A percentile compares a stretch with the other conserved stretches of the same genome.
Conservation (phyloP, 768 basidiomycete genomes). For the Strobilomyces confusus region DNA sequence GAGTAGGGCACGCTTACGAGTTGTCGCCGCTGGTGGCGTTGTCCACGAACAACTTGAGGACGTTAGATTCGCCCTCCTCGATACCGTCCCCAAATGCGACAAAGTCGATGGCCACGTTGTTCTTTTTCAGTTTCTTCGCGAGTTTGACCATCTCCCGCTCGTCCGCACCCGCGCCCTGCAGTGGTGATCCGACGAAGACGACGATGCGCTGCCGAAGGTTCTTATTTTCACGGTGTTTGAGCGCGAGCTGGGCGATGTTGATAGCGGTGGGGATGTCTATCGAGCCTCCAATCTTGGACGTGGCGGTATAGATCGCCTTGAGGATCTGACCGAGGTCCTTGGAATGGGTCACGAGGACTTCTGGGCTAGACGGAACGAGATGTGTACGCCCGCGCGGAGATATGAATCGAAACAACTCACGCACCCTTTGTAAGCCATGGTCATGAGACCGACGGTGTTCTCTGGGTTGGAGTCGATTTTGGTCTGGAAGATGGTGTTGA, state of each 20-base stretch:
- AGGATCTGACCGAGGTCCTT: slow-evolving; percentile 93
- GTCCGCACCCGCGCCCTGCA: slow-evolving; percentile 65
- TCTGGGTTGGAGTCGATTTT: slow-evolving; percentile 97
- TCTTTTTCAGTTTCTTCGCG: slow-evolving; percentile 98
- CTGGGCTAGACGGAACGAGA: slow-evolving; percentile 53
- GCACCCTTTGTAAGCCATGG: slow-evolving; percentile 95
- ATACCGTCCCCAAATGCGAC: slow-evolving; percentile 89
- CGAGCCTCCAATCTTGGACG: slow-evolving; percentile 71
- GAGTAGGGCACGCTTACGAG: slow-evolving; percentile 51
- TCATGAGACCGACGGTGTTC: slow-evolving; percentile 96
- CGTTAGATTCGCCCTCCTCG: slow-evolving; percentile 60
- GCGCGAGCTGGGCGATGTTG: slow-evolving; percentile 89
- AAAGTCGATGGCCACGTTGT: slow-evolving; percentile 94
- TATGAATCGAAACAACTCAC: slow-evolving; percentile 20
- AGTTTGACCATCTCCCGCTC: slow-evolving; percentile 81
- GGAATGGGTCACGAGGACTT: slow-evolving; percentile 94
- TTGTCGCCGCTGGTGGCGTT: slow-evolving; percentile 79
- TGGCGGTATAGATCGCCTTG: slow-evolving; percentile 65
- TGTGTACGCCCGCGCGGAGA: not conserved
- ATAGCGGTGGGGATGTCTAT: slow-evolving; percentile 90
- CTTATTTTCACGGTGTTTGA: slow-evolving; percentile 98
- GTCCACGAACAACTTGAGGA: slow-evolving; percentile 81
- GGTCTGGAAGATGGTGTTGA: slow-evolving; percentile 83
- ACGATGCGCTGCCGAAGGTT: slow-evolving; percentile 95
- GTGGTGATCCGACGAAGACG: slow-evolving; percentile 88